Percentiles rank a stretch among this genome's conserved stretches.
phyloP scores from a whole-genome alignment of 169 alveolate genomes.

The Eimeria sp. region DNA sequence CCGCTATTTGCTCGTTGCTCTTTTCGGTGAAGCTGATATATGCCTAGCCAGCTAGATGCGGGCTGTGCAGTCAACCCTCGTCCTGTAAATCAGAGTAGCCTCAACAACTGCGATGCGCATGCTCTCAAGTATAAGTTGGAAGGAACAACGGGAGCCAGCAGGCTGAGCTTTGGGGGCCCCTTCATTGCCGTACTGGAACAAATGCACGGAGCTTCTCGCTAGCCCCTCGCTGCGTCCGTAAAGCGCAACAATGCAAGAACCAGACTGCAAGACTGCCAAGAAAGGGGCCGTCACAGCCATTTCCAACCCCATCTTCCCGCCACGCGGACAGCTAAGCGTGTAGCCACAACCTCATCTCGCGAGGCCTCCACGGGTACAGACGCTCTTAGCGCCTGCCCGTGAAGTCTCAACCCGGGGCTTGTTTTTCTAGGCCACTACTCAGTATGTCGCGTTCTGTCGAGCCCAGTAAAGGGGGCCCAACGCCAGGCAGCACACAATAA shows the following conservation, averaged over 20 bases:
- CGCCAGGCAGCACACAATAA: constrained; percentile 59
- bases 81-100: background rate
- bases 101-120: constrained; percentile 66
- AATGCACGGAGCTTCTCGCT: constrained; percentile 33
- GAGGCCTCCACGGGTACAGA: background rate
- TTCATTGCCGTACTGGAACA: constrained; percentile 29
- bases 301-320: constrained; percentile 68
- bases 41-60: too few species aligned
- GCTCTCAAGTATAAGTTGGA: constrained; percentile 59
- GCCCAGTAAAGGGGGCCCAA: constrained; percentile 35
- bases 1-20: background rate
- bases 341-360: constrained; percentile 33
- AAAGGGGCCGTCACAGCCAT: constrained; percentile 35
- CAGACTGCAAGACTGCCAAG: constrained; percentile 62
- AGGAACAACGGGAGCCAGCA: constrained; percentile 73
- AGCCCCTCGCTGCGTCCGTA: constrained; percentile 67
- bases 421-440: constrained; percentile 28
- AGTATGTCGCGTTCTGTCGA: constrained; percentile 55
- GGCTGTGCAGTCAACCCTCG: too few species aligned
- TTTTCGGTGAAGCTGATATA: too few species aligned
- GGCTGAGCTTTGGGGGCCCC: constrained; percentile 61
- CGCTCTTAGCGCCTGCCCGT: constrained; percentile 18
- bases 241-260: constrained; percentile 74
- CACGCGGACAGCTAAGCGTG: constrained; percentile 47
- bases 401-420: constrained; percentile 18